phyloP scores from a whole-genome alignment of 1,284 basidiomycete species.

The Sutorius eximius region DNA sequence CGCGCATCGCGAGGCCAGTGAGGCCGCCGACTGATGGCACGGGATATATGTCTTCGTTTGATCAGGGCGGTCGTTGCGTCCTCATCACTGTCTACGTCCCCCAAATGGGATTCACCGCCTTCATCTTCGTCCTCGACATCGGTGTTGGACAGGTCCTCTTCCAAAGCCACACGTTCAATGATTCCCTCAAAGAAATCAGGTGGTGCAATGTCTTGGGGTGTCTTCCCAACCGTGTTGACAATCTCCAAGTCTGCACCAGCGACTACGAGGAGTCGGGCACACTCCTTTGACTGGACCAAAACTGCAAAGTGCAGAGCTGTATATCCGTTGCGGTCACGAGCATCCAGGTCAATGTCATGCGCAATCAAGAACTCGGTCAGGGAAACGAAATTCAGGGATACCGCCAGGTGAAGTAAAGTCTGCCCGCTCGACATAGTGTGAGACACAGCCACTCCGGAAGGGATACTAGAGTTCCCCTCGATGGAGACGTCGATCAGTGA shows the following conservation, averaged over 20 bases:
- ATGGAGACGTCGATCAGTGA: constrained; percentile 64
- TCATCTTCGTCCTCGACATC: constrained; percentile 48
- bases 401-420: constrained; percentile 85
- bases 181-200: constrained; percentile 57
- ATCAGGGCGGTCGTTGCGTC: constrained; percentile 39
- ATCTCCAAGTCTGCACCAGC: constrained; percentile 82
- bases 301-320: constrained; percentile 90
- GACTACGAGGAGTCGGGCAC: constrained; percentile 67
- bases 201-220: constrained; percentile 74
- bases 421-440: constrained; percentile 70
- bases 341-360: constrained; percentile 78
- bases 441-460: constrained; percentile 54
- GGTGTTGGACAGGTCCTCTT: constrained; percentile 23
- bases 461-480: constrained; percentile 41
- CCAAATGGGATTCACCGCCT: constrained; percentile 66
- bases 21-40: constrained; percentile 34
- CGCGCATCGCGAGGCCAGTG: constrained; percentile 33
- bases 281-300: constrained; percentile 63
- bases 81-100: constrained; percentile 69
- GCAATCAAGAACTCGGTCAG: constrained; percentile 74
- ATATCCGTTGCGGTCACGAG: constrained; percentile 86
- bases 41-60: constrained; percentile 35
- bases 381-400: constrained; percentile 75
- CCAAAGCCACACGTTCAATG: constrained; percentile 33
- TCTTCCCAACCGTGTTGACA: constrained; percentile 76